Evolutionary conservation across 768 basidiomycete genomes (phyloP).

Genomic region (Suillus subaureus): DNA sequence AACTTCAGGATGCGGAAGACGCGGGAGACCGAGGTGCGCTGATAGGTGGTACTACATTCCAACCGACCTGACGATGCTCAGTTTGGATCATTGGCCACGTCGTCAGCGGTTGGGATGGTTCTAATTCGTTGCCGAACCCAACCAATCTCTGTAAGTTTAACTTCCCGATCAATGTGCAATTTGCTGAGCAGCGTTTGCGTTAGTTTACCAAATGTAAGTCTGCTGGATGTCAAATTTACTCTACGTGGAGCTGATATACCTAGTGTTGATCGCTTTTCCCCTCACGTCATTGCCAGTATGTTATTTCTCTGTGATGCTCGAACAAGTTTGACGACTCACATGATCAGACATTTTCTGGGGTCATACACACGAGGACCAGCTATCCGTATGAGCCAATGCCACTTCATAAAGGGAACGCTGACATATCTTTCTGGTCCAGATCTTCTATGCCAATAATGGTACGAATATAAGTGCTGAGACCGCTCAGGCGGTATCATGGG

Average conservation of each 20-base stretch:
- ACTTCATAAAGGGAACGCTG: neutral
- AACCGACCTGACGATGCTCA: constrained; percentile 24
- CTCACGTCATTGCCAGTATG: constrained; percentile 76
- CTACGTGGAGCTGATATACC: constrained; percentile 7
- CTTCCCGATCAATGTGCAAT: neutral
- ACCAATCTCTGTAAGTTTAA: constrained; percentile 66
- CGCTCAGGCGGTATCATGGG: constrained; percentile 59
- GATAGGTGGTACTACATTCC: neutral
- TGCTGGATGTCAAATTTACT: neutral
- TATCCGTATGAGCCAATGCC: constrained; percentile 48
- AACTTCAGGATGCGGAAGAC: constrained; percentile 79
- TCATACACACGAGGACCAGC: constrained; percentile 75
- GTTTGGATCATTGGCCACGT: constrained; percentile 62
- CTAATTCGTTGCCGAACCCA: constrained; percentile 62
- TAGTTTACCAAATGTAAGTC: constrained; percentile 53
- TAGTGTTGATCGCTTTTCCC: constrained; percentile 77
- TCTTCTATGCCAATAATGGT: constrained; percentile 74
- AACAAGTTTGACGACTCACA: constrained; percentile 14
- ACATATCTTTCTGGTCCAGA: constrained; percentile 37
- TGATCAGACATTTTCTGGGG: constrained; percentile 71
- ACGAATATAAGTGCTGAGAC: constrained; percentile 58
- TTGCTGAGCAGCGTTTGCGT: constrained; percentile 7
- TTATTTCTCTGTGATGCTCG: constrained; percentile 18
- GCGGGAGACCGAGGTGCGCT: constrained; percentile 66
- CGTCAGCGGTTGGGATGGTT: constrained; percentile 69